Base-by-base conservation (phyloP, 192 early-diverging fungal species). In the Linnemannia elongata region DNA sequence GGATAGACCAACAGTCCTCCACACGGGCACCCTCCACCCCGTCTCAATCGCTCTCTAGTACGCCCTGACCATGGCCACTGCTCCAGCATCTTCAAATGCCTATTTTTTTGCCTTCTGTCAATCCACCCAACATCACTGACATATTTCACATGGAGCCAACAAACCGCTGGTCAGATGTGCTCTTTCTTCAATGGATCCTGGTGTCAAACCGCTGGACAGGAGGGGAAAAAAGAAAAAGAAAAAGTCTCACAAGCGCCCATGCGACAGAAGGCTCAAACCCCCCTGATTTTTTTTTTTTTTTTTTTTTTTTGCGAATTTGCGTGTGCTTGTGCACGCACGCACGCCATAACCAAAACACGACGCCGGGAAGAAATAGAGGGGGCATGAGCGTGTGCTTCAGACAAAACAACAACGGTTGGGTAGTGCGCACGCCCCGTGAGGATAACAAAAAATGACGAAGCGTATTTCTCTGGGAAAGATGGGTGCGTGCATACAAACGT, bases 271-370 rank as follows among this genome's bases (percentile, higher is more conserved):
- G 24, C 45, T 38, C 75, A 73, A 82, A 72, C 80, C 80, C 80
- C 80, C 75, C 49, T 57, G 36, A 70, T 76, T 76, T 75, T 63
- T n/a, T 60, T 27, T 33, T 20, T 79, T 6, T n/a, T n/a, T n/a
- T n/a, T n/a, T n/a, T n/a, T n/a, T n/a, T n/a, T n/a, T 69, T 68
- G 63, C 33, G 38, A 69, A 70, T 49, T 49, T 49, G 47, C 47
- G 47, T 63, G n/a, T 76, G 80, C 69, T 75, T 75, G 60, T 75
- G 79, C 72, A 55, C 63, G 10, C 60, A 42, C 63, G 27, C 60
- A 63, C 30, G 27, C 60, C n/a, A 63, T 27, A 63, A 2, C n/a
- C n/a, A 63, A 33, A 63, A 13, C 60, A 63, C 60, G 27, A 33
- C 60, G 60, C 27, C 30, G 60, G n/a, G 60, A 63, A 30, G 27